These are phyloP conservation scores for Rubroshorea leprosula DNA, from an alignment of 345 rosid species.

Conservation along the genomic window DNA sequence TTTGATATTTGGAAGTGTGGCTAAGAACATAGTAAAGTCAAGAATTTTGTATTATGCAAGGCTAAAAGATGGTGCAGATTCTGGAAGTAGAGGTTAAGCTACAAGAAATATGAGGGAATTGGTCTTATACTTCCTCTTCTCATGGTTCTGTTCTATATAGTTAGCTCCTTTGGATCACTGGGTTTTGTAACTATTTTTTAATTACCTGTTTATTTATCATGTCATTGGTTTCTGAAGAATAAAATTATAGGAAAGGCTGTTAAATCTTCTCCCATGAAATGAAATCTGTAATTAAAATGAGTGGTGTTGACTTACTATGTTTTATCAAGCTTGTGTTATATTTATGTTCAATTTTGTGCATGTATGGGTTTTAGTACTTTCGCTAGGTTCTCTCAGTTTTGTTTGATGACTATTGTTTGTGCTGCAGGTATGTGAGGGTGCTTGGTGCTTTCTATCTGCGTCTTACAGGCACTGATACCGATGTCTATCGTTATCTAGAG, in stretches of 20 bases:
- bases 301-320: too few relatives aligned
- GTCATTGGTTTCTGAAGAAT: too few relatives aligned
- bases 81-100: neutral
- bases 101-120: neutral
- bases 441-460: conserved; percentile 91
- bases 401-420: neutral
- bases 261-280: too few relatives aligned
- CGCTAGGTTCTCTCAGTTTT: too few relatives aligned
- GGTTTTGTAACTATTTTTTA: too few relatives aligned
- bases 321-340: neutral
- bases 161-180: too few relatives aligned
- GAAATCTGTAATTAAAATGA: too few relatives aligned
- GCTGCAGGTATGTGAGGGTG: conserved; percentile 66
- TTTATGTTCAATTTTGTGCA: neutral
- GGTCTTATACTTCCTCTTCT: neutral
- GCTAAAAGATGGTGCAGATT: neutral
- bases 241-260: too few relatives aligned
- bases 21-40: too few relatives aligned
- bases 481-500: conserved; percentile 77
- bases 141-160: too few relatives aligned
- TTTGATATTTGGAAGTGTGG: too few relatives aligned
- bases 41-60: neutral
- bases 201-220: too few relatives aligned
- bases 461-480: conserved; percentile 70
- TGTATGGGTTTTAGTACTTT: neutral